Evolutionary conservation across 768 basidiomycete genomes (phyloP), one percentile per base, ranked within the genome.

Genomic region (Leccinellum albellum): DNA sequence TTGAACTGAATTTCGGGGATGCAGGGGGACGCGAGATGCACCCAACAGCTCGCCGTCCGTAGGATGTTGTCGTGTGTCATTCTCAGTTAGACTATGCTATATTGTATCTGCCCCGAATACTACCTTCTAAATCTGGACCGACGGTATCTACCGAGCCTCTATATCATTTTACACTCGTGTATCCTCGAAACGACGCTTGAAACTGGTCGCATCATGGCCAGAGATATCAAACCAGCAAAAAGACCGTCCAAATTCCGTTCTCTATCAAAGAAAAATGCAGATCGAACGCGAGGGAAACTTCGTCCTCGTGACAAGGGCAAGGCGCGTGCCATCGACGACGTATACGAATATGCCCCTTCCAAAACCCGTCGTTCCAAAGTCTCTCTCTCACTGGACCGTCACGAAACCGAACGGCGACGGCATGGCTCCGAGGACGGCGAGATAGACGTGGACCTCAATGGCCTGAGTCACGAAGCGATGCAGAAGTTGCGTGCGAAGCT

Each of bases 341-440:
- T 88, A 1, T 89, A 89, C 67, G 88, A 89, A 64, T 84, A 84
- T 57, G 73, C 80, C 54, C 76, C 78, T 32, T 71, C 75, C 53
- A 77, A 75, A 53, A 72, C 74, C 20, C 76, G 82, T 55, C 76
- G 88, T 31, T 75, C 79, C 1, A 81, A 81, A 53, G 68, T 88
- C 33, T 70, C 66, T 46, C 74, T 86, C 32, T 76, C 82, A 31
- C 70, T 89, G 33, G 85, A 82, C 63, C 77, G 74, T 42, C 83
- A 86, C 37, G 86, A 89, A 67, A 69, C 73, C 2, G 64, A 56
- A 10, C 61, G 64, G 4, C 60, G 66, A 42, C 55, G 58, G 20
- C 4, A 56, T 62, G 77, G 73, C 31, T 72, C 72, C 12, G 40
- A 21, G 7, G 77, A 76, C 35, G 72, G 76, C 37, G 79, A 78